Percentiles rank a stretch among this genome's conserved stretches.
These are phyloP conservation scores for Austroboletus olivaceoglutinosus DNA, from an alignment of 1,284 basidiomycete species.

Conservation along the genomic window DNA sequence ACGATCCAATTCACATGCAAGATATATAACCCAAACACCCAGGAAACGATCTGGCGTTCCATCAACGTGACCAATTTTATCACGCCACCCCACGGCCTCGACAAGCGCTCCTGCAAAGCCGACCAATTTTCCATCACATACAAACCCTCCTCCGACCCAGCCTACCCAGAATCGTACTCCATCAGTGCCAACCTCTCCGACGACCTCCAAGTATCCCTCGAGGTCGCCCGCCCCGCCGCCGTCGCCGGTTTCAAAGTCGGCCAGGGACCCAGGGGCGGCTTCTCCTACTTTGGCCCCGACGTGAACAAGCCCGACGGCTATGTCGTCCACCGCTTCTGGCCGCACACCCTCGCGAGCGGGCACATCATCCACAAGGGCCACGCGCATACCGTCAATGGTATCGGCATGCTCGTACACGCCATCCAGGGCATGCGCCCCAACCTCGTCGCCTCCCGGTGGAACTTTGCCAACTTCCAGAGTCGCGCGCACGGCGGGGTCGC, in stretches of 20 bases:
- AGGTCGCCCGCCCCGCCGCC: slow-evolving; percentile 65
- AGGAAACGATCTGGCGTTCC: slow-evolving; percentile 84
- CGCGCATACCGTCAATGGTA: slow-evolving; percentile 65
- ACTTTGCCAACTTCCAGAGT: slow-evolving; percentile 91
- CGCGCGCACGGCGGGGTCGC: slow-evolving; percentile 70
- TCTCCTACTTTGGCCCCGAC: slow-evolving; percentile 86
- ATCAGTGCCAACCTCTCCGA: slow-evolving; percentile 80
- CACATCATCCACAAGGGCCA: slow-evolving; percentile 73
- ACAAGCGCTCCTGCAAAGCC: slow-evolving; percentile 88
- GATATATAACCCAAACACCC: slow-evolving; percentile 79
- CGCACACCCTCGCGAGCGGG: slow-evolving; percentile 65
- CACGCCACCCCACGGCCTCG: slow-evolving; percentile 66
- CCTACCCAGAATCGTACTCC: slow-evolving; percentile 73
- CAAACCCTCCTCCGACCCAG: slow-evolving; percentile 61
- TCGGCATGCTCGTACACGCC: slow-evolving; percentile 94
- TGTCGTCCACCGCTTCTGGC: slow-evolving; percentile 93
- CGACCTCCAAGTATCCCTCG: slow-evolving; percentile 80
- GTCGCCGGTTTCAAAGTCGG: slow-evolving; percentile 92
- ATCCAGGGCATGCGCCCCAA: slow-evolving; percentile 99
- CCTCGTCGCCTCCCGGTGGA: slow-evolving; percentile 91
- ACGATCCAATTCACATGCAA: slow-evolving; percentile 97
- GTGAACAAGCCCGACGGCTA: slow-evolving; percentile 79
- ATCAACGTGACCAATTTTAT: slow-evolving; percentile 86
- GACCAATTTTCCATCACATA: slow-evolving; percentile 86
- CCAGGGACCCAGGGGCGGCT: slow-evolving; percentile 83